Conservation (phyloP, 208 protist species). For the Balamuthia mandrillaris region DNA sequence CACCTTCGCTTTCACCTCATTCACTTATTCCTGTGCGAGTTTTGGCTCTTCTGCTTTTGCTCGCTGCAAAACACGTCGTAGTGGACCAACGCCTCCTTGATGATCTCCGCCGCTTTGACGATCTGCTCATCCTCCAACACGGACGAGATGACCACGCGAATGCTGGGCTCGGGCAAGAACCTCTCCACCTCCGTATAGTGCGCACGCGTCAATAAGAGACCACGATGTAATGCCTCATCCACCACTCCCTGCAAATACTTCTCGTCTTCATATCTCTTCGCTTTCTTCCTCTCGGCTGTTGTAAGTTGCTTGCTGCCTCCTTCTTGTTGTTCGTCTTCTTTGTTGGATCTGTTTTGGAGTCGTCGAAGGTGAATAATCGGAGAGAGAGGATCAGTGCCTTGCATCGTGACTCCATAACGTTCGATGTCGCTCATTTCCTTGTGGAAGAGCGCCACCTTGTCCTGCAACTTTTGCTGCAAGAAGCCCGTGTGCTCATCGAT, state of each 20-base stretch:
- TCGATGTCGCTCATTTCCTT: neutral
- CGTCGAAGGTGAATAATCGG: neutral
- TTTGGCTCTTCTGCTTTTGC: too few relatives aligned
- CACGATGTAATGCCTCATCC: neutral
- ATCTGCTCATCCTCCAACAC: conserved; percentile 10
- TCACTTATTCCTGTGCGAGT: too few relatives aligned
- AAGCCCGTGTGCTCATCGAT: conserved; percentile 63
- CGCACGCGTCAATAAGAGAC: conserved; percentile 45
- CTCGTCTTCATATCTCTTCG: conserved; percentile 42
- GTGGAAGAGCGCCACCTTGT: conserved; percentile 34
- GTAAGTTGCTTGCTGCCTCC: too few relatives aligned
- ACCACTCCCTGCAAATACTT: conserved; percentile 47
- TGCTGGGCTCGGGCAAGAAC: conserved; percentile 50
- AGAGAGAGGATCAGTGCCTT: neutral
- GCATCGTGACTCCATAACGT: neutral
- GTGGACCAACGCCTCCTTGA: too few relatives aligned
- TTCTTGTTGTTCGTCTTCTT: too few relatives aligned
- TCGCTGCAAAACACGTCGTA: too few relatives aligned
- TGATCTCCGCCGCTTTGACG: neutral
- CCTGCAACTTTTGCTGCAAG: neutral
- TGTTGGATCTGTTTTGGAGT: too few relatives aligned
- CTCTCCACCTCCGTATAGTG: conserved; percentile 49
- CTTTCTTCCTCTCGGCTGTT: too few relatives aligned
- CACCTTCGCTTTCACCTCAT: too few relatives aligned
- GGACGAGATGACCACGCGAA: conserved; percentile 40